Evolutionary conservation across 139 green algal species (phyloP).

Genomic region (Gonium pectorale): DNA sequence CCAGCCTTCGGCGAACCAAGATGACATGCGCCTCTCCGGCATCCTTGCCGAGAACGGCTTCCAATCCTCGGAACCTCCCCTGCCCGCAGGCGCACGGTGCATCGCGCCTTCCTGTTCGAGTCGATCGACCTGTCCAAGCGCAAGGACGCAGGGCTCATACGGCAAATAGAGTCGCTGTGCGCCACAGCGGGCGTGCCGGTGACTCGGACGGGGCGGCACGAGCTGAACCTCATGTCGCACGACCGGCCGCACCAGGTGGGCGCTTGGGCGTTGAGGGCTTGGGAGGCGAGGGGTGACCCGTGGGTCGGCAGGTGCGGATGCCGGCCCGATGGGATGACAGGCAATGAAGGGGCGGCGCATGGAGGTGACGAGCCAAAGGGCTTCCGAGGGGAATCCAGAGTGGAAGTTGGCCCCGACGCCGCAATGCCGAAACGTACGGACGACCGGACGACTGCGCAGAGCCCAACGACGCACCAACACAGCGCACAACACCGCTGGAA

Average conservation of each 20-base stretch:
- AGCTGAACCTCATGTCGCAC: constrained; percentile 89
- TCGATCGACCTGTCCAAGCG: constrained; percentile 62
- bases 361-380: too few relatives aligned
- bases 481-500: too few relatives aligned
- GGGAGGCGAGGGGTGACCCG: neutral
- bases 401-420: too few relatives aligned
- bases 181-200: constrained; percentile 53
- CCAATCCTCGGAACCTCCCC: neutral
- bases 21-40: neutral
- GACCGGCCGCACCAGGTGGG: constrained; percentile 84
- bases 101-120: constrained; percentile 1
- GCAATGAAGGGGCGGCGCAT: too few relatives aligned
- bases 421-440: too few relatives aligned
- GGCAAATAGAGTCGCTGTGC: constrained; percentile 46
- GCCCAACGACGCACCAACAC: too few relatives aligned
- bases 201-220: constrained; percentile 74
- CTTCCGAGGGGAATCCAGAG: too few relatives aligned
- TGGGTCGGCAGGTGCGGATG: too few relatives aligned
- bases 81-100: constrained; percentile 16
- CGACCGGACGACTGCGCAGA: too few relatives aligned
- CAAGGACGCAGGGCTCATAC: constrained; percentile 70
- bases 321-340: too few relatives aligned
- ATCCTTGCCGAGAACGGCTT: neutral
- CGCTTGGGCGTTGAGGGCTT: neutral
- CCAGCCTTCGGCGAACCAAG: neutral